phyloP scores from a whole-genome alignment of 2,329 filamentous ascomycete species.

The Epichloe uncinata region DNA sequence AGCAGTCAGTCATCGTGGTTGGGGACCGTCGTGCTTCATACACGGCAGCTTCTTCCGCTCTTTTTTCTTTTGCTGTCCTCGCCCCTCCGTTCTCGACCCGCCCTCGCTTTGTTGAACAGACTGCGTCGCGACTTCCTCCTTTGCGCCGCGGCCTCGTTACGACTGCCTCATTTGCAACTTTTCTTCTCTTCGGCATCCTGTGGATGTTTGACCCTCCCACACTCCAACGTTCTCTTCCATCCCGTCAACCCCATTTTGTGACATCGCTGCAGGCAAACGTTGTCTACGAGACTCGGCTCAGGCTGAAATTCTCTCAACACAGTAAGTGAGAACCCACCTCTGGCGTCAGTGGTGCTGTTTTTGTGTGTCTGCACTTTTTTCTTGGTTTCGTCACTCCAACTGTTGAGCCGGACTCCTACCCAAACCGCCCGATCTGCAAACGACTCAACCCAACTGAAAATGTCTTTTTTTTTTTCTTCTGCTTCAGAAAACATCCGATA shows the following conservation, averaged over 20 bases:
- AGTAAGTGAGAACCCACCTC: not conserved
- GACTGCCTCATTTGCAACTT: constrained; percentile 3
- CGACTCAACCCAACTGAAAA: not conserved
- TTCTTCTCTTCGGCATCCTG: constrained; percentile 3
- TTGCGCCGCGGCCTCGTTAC: not conserved
- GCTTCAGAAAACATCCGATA: not conserved
- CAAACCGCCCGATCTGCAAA: not conserved
- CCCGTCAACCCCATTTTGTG: not conserved
- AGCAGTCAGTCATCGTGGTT: not conserved
- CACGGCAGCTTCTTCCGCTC: not conserved
- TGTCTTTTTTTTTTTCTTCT: not conserved
- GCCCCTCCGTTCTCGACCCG: not conserved
- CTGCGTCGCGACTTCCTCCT: constrained; percentile 7
- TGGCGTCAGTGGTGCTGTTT: not conserved
- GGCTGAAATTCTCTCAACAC: not conserved
- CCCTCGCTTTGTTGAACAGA: not conserved
- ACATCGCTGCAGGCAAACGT: not conserved
- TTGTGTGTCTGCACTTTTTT: not conserved
- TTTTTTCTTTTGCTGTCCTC: not conserved
- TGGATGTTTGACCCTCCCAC: not conserved
- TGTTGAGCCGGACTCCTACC: not conserved
- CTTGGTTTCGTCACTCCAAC: not conserved
- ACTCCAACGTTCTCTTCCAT: not conserved
- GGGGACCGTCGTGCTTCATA: not conserved
- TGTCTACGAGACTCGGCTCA: not conserved